These are phyloP conservation scores for Chrysoporthe puriensis DNA, from an alignment of 2,329 filamentous ascomycete species.

Conservation along the genomic window DNA sequence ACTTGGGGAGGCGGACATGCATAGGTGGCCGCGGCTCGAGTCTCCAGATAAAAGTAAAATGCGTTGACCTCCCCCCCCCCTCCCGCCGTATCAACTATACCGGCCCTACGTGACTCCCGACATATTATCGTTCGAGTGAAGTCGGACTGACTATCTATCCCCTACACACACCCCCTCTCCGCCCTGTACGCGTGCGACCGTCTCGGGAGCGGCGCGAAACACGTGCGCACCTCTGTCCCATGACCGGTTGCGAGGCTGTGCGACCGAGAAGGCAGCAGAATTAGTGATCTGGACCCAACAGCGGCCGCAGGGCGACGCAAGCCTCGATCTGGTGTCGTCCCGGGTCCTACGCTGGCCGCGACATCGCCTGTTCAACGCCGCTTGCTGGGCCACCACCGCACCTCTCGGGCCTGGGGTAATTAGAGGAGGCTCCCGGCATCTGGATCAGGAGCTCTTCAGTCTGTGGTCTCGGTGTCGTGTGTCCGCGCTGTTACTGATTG, in stretches of 20 bases:
- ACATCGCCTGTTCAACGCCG: not conserved
- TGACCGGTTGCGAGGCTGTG: not conserved
- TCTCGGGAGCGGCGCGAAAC: slow-evolving; percentile 1
- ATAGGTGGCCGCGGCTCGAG: no score
- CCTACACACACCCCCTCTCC: not conserved
- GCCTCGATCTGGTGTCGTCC: not conserved
- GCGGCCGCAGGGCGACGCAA: not conserved
- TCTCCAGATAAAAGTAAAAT: no score
- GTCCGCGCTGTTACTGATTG: no score
- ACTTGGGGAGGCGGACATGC: no score
- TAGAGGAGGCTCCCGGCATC: not conserved
- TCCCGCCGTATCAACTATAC: no score
- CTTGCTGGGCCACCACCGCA: not conserved
- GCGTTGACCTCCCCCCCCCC: no score
- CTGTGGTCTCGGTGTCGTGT: no score
- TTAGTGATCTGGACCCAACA: not conserved
- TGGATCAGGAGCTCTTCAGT: not conserved
- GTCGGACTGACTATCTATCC: no score
- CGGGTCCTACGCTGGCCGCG: not conserved
- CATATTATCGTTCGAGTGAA: no score
- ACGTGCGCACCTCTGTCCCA: slow-evolving; percentile 1
- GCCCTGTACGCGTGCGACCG: not conserved
- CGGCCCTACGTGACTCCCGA: no score
- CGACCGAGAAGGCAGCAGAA: not conserved
- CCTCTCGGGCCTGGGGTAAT: no score